These are phyloP conservation scores for Aurifilum marmelostoma DNA, from an alignment of 2,329 filamentous ascomycete species.

Conservation along the genomic window DNA sequence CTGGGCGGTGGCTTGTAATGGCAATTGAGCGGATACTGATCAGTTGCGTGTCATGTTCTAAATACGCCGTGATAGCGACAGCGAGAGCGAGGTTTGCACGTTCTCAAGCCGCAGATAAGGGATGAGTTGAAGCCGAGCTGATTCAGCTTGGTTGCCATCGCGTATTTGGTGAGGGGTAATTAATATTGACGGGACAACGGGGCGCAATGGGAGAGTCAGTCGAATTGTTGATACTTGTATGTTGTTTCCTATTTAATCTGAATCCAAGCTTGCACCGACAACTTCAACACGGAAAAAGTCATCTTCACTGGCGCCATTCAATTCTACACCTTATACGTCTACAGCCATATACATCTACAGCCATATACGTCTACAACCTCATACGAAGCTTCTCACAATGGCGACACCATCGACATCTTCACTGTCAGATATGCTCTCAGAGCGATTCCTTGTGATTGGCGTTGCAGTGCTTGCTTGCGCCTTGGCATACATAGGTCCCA, in stretches of 20 bases:
- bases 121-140: too few species aligned
- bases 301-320: not conserved
- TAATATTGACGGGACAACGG: not conserved
- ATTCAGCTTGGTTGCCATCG: not conserved
- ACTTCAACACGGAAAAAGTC: not conserved
- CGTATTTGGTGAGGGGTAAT: not conserved
- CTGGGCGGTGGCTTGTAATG: not conserved
- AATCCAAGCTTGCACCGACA: not conserved
- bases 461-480: not conserved
- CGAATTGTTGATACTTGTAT: not conserved
- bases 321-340: too few species aligned
- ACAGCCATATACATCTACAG: too few species aligned
- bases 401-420: not conserved
- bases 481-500: not conserved
- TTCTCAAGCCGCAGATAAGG: not conserved
- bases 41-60: not conserved
- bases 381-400: too few species aligned
- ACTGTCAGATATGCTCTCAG: not conserved
- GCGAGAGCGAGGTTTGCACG: conserved; percentile 1
- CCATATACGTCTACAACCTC: too few species aligned
- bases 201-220: not conserved
- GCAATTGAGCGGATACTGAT: not conserved
- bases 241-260: not conserved
- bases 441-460: not conserved
- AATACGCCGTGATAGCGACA: not conserved